Evolutionary conservation across 1,139 yeast species (phyloP).

Genomic region (Debaryomyces robertsiae): DNA sequence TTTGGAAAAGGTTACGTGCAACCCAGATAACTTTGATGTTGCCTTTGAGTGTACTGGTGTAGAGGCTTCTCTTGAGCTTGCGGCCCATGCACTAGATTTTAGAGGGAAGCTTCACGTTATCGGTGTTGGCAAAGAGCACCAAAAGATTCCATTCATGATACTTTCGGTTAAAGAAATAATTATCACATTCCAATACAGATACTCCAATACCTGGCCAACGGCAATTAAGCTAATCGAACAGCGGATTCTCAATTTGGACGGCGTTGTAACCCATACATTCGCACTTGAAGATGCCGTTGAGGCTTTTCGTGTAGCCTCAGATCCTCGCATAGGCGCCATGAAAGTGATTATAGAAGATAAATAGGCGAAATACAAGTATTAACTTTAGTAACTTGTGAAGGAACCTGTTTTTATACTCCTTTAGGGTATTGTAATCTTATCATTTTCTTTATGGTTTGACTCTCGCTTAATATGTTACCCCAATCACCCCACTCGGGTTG

Average conservation of each 20-base stretch:
- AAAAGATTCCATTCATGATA: slow-evolving; percentile 42
- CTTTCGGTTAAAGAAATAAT: slow-evolving; percentile 38
- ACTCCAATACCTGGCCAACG: slow-evolving; percentile 40
- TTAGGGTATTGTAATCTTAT: too few species aligned
- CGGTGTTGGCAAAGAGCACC: slow-evolving; percentile 36
- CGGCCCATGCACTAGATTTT: slow-evolving; percentile 34
- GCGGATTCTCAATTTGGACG: slow-evolving; percentile 13
- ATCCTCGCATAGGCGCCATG: slow-evolving; percentile 14
- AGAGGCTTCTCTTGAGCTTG: slow-evolving; percentile 29
- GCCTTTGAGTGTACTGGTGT: slow-evolving; percentile 35
- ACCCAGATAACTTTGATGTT: slow-evolving; percentile 18
- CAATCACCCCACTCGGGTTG: too few species aligned
- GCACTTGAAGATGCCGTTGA: slow-evolving; percentile 14
- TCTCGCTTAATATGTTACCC: too few species aligned
- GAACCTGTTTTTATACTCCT: too few species aligned
- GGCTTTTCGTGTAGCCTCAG: slow-evolving; percentile 13
- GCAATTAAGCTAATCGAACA: slow-evolving; percentile 13
- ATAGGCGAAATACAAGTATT: background rate
- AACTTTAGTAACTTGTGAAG: too few species aligned
- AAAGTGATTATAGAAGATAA: slow-evolving; percentile 14
- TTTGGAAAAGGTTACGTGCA: slow-evolving; percentile 19
- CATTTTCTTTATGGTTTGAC: too few species aligned
- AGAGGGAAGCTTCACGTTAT: slow-evolving; percentile 33
- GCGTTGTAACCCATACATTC: slow-evolving; percentile 14
- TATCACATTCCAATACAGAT: slow-evolving; percentile 39